Evolutionary conservation across 257 asterid genomes (phyloP).

Genomic region (Jaltomata sinuosa): DNA sequence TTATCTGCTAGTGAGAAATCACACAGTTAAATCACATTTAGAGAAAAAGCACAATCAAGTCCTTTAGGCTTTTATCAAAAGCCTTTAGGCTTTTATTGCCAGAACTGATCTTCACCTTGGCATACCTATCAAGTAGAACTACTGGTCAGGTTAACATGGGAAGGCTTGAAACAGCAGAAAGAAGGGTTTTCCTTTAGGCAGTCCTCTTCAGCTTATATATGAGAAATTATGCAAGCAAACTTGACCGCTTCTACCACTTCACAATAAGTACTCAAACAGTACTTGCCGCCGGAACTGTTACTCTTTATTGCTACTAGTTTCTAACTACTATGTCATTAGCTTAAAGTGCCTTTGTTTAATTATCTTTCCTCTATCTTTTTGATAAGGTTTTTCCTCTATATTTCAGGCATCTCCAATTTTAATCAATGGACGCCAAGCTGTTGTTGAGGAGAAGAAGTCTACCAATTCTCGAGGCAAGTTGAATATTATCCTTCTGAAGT

Average conservation of each 20-base stretch:
- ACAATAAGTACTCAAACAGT: background rate
- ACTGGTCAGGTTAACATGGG: background rate
- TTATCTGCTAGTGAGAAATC: background rate
- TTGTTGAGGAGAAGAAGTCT: constrained; percentile 85
- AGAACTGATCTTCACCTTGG: background rate
- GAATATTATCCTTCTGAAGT: background rate
- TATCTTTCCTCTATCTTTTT: background rate
- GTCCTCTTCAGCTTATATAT: background rate
- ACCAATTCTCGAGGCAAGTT: constrained; percentile 74
- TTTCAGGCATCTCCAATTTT: constrained; percentile 78
- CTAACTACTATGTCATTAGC: background rate
- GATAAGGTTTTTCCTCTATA: background rate
- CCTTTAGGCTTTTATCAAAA: background rate
- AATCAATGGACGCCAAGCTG: constrained; percentile 53
- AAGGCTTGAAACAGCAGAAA: background rate
- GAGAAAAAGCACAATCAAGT: background rate
- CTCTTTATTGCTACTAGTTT: background rate
- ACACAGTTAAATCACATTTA: background rate
- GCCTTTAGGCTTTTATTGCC: background rate
- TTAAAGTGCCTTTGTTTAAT: background rate
- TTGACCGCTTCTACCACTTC: background rate
- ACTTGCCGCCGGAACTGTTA: background rate
- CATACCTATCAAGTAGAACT: background rate
- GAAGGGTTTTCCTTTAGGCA: background rate
- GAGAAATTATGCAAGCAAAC: background rate